Evolutionary conservation across 139 green algal genomes (phyloP), one percentile per base, ranked within the genome.

Genomic region (Penium margaritaceum): DNA sequence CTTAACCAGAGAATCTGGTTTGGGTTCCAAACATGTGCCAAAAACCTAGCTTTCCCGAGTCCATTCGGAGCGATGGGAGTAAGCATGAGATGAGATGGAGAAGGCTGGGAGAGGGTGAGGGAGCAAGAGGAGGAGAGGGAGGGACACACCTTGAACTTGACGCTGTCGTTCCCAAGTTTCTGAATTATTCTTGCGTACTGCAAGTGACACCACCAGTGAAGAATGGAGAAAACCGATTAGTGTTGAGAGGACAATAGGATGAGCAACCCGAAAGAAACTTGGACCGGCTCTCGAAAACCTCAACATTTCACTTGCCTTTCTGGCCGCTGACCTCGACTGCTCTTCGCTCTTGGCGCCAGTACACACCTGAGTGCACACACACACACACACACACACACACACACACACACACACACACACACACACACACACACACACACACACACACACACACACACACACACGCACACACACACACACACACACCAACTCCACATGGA

Each of bases 151-250:
- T 74, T 84, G 1, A 89, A 87, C 81, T 93, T 93, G 77, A 96
- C 93, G n/a, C 83, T 70, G 30, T 86, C 89, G 4, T 82, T 61
- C 38, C 84, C 88, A 5, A 96, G 86, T 83, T 96, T 95, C 72
- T 94, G 87, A 21, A 99, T 78, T 43, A 98, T 96, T 71, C 91
- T 90, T 54, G 88, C 91, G 64, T 96, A 99, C 90, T 96, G 65
- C 60, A 66, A 44, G 15, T n/a, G 30, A 80, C 24, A 15, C n/a
- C 34, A 29, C 19, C 34, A 66, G 24, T 39, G 24, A 44, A 17
- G 58, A 24, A 65, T 27, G 58, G 24, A 21, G n/a, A 46, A 58
- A n/a, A 60, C 2, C 6, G 51, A 29, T 24, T 19, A 58, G 14
- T 6, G 29, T 3, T 32, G 29, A 58, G 27, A 58, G 47, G 21